phyloP scores from a whole-genome alignment of 495 filamentous ascomycete species.

The Penicillium macrosclerotiorum region DNA sequence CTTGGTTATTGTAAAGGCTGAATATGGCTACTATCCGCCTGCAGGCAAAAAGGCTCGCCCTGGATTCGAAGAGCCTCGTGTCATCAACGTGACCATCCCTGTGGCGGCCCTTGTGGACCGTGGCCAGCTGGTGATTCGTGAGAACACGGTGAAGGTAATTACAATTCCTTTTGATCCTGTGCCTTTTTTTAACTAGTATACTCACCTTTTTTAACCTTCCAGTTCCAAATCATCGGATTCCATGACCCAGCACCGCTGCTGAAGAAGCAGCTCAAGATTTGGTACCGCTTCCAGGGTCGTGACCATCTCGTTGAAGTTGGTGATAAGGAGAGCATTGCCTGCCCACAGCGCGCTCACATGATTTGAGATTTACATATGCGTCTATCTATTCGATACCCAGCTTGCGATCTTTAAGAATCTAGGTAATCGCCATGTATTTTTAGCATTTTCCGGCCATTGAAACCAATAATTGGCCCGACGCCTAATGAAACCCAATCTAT shows the following conservation, averaged over 20 bases:
- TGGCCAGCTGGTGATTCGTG: slow-evolving; percentile 45
- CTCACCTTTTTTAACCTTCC: slow-evolving; percentile 16
- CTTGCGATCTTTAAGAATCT: no score
- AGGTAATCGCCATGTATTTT: no score
- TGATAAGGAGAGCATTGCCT: slow-evolving; percentile 42
- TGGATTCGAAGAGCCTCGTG: slow-evolving; percentile 24
- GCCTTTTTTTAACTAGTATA: not conserved
- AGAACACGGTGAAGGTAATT: slow-evolving; percentile 41
- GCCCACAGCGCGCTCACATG: slow-evolving; percentile 39
- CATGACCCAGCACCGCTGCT: slow-evolving; percentile 55
- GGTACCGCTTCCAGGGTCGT: slow-evolving; percentile 50
- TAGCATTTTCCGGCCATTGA: no score
- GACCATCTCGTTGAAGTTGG: slow-evolving; percentile 44
- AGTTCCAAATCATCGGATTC: slow-evolving; percentile 55
- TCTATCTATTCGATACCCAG: no score
- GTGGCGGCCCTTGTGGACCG: slow-evolving; percentile 47
- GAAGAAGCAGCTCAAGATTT: slow-evolving; percentile 51
- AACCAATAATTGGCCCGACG: no score
- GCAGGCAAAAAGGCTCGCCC: slow-evolving; percentile 24
- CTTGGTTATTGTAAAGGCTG: slow-evolving; percentile 39
- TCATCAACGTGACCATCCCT: slow-evolving; percentile 48
- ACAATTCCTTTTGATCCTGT: not conserved
- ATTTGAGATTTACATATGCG: no score
- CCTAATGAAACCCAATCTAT: no score
- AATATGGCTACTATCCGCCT: slow-evolving; percentile 40